phyloP scores from a whole-genome alignment of 257 asterid species.

The Solanum medicagineum region DNA sequence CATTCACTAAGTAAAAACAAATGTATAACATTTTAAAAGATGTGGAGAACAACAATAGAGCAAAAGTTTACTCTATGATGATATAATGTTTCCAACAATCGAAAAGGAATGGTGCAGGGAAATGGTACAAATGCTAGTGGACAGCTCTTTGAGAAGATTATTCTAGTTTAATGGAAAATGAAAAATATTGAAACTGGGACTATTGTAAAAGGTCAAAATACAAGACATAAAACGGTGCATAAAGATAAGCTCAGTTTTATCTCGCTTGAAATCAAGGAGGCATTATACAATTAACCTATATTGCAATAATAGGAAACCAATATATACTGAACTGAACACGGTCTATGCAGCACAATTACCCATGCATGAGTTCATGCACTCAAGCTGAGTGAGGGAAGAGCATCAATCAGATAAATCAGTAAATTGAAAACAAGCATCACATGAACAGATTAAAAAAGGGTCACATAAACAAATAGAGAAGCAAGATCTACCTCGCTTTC shows the following conservation, averaged over 20 bases:
- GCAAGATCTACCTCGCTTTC: constrained; percentile 22
- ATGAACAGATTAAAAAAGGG: background rate
- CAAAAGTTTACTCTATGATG: background rate
- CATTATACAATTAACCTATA: background rate
- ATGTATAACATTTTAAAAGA: background rate
- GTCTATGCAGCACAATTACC: background rate
- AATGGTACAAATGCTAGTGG: background rate
- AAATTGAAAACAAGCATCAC: background rate
- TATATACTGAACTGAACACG: background rate
- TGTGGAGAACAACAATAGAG: background rate
- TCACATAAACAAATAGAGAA: background rate
- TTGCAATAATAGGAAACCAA: background rate
- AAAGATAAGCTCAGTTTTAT: background rate
- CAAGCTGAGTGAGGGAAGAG: background rate
- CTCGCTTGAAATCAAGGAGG: background rate
- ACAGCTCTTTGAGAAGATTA: background rate
- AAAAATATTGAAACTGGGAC: background rate
- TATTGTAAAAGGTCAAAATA: background rate
- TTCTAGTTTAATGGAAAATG: background rate
- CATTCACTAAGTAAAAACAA: background rate
- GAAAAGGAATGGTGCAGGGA: background rate
- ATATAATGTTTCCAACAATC: background rate
- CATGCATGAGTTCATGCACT: background rate
- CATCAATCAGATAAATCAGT: background rate
- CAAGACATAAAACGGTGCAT: background rate